phyloP scores from a whole-genome alignment of 352 stramenopile species.

The Pythium sp. region DNA sequence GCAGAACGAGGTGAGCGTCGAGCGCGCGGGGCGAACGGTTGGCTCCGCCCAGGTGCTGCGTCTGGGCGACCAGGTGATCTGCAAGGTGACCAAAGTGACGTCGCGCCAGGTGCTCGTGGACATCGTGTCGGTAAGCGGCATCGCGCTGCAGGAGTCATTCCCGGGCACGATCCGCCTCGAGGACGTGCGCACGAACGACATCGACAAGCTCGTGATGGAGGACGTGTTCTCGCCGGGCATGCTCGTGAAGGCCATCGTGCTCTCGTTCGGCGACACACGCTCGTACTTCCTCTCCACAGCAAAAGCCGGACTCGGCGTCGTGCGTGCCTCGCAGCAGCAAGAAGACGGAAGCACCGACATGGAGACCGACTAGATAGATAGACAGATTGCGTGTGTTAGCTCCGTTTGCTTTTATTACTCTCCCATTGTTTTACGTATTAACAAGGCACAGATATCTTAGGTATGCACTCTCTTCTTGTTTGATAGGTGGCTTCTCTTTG shows the following conservation, averaged over 20 bases:
- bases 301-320: constrained; percentile 61
- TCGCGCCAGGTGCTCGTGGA: constrained; percentile 75
- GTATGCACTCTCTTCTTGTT: background rate
- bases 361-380: constrained; percentile 42
- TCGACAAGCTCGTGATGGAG: constrained; percentile 82
- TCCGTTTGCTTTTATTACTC: background rate
- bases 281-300: constrained; percentile 85
- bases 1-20: constrained; percentile 42
- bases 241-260: constrained; percentile 75
- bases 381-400: background rate
- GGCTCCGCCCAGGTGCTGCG: constrained; percentile 70
- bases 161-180: constrained; percentile 75
- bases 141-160: constrained; percentile 78
- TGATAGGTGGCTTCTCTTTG: background rate
- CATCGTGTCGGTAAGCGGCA: constrained; percentile 65
- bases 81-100: constrained; percentile 65
- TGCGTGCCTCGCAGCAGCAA: constrained; percentile 37
- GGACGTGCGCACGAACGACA: constrained; percentile 74
- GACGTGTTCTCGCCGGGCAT: constrained; percentile 65
- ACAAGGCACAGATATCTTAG: constrained; percentile 1
- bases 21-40: constrained; percentile 47
- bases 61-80: constrained; percentile 64
- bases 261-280: constrained; percentile 84
- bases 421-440: background rate
- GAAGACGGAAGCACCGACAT: constrained; percentile 34